phyloP scores from a whole-genome alignment of 2,329 filamentous ascomycete species.

The Lachnellula occidentalis region DNA sequence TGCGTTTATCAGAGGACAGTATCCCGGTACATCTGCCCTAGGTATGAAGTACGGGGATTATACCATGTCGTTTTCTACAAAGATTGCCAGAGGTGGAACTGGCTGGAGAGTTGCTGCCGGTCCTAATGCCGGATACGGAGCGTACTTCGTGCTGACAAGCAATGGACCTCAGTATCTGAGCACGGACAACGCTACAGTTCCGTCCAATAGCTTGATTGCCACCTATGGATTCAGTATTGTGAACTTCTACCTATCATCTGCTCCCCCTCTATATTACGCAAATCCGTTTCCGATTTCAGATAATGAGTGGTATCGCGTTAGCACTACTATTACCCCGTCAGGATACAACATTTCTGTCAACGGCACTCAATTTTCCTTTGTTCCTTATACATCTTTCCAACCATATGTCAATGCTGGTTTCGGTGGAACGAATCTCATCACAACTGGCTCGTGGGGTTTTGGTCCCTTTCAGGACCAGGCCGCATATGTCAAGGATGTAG shows the following conservation, averaged over 20 bases:
- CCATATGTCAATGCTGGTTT: constrained; percentile 8
- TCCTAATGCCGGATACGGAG: too few relatives aligned
- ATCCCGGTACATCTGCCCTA: constrained; percentile 27
- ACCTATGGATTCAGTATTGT: constrained; percentile 33
- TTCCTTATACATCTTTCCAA: constrained; percentile 7
- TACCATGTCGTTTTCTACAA: constrained; percentile 34
- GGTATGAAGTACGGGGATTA: constrained; percentile 30
- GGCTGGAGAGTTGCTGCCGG: constrained; percentile 33
- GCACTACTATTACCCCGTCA: constrained; percentile 28
- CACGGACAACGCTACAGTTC: constrained; percentile 32
- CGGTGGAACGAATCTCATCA: constrained; percentile 9
- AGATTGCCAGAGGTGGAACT: constrained; percentile 34
- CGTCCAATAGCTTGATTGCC: constrained; percentile 33
- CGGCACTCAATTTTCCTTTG: constrained; percentile 16
- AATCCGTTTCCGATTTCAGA: constrained; percentile 30
- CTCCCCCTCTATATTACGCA: constrained; percentile 21
- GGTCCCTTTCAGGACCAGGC: constrained; percentile 37
- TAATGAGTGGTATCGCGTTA: constrained; percentile 35
- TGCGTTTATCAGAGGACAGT: constrained; percentile 32
- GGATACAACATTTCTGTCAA: constrained; percentile 29
- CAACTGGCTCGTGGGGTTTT: constrained; percentile 36
- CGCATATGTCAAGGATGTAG: constrained; percentile 34
- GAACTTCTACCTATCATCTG: constrained; percentile 33
- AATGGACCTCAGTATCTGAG: constrained; percentile 30
- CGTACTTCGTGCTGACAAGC: constrained; percentile 7